Conservation (phyloP, 2,329 filamentous ascomycete genomes). For the Penicillium sp. region DNA sequence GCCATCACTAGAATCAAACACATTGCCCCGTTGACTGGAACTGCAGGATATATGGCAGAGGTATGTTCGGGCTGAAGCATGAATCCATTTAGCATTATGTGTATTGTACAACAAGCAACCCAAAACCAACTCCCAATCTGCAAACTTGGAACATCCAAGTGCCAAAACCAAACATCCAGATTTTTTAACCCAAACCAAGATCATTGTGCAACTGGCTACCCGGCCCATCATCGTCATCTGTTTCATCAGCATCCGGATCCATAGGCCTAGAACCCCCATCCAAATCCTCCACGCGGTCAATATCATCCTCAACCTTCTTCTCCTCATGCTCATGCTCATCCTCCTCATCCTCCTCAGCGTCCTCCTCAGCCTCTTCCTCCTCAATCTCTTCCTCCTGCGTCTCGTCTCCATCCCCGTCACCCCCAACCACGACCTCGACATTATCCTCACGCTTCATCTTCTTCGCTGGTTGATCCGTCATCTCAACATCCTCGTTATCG, state of each 20-base stretch:
- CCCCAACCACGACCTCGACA: neutral
- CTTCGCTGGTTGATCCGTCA: slow-evolving; percentile 24
- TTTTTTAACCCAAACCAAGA: slow-evolving; percentile 28
- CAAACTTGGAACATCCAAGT: neutral
- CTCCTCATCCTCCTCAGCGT: slow-evolving; percentile 21
- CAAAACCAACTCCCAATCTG: neutral
- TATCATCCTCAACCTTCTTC: slow-evolving; percentile 32
- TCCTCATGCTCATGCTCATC: slow-evolving; percentile 24
- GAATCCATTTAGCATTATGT: slow-evolving; percentile 22
- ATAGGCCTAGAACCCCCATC: slow-evolving; percentile 28
- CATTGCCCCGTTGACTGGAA: too few species aligned
- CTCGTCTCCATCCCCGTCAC: slow-evolving; percentile 17
- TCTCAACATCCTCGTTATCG: slow-evolving; percentile 22
- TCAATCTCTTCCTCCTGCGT: slow-evolving; percentile 29
- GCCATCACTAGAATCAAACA: too few species aligned
- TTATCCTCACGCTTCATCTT: slow-evolving; percentile 20
- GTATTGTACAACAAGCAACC: slow-evolving; percentile 19
- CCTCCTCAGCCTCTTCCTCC: slow-evolving; percentile 24
- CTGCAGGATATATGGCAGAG: too few species aligned
- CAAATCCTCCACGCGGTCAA: slow-evolving; percentile 39
- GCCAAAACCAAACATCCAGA: neutral
- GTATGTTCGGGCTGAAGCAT: neutral
- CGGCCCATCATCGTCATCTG: slow-evolving; percentile 33
- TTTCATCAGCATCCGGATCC: slow-evolving; percentile 37
- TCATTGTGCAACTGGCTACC: slow-evolving; percentile 32